phyloP scores from a whole-genome alignment of 169 alveolate genomes.

The Plasmodium relictum region DNA sequence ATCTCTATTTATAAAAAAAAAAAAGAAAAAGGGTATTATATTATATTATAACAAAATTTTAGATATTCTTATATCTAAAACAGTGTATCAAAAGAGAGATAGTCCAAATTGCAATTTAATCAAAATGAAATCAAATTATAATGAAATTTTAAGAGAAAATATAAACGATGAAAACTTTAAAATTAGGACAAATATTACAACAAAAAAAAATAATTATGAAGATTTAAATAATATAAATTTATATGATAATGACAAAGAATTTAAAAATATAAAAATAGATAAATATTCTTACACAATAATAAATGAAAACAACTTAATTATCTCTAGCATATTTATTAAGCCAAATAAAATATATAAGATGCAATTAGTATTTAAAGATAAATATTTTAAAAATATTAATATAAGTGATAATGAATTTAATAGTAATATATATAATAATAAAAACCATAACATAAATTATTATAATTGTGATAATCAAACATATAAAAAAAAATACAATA shows the following conservation, averaged over 20 bases:
- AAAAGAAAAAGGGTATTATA: background rate
- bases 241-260: background rate
- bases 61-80: background rate
- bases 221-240: background rate
- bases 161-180: background rate
- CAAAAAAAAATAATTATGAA: background rate
- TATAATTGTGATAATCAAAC: background rate
- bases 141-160: background rate
- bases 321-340: slow-evolving; percentile 36
- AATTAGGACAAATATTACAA: background rate
- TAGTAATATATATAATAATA: background rate
- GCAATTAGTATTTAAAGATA: slow-evolving; percentile 39
- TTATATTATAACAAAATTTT: slow-evolving; percentile 15
- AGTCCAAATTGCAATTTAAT: background rate
- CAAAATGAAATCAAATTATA: background rate
- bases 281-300: slow-evolving; percentile 37
- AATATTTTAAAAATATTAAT: slow-evolving; percentile 6
- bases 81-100: background rate
- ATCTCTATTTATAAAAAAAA: slow-evolving; percentile 23
- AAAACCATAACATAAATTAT: background rate
- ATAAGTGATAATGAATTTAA: background rate
- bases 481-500: background rate
- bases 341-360: slow-evolving; percentile 34
- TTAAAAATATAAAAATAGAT: slow-evolving; percentile 17
- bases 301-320: slow-evolving; percentile 27